Conservation (phyloP, 2,329 filamentous ascomycete genomes). For the Leptographium radiaticola region DNA sequence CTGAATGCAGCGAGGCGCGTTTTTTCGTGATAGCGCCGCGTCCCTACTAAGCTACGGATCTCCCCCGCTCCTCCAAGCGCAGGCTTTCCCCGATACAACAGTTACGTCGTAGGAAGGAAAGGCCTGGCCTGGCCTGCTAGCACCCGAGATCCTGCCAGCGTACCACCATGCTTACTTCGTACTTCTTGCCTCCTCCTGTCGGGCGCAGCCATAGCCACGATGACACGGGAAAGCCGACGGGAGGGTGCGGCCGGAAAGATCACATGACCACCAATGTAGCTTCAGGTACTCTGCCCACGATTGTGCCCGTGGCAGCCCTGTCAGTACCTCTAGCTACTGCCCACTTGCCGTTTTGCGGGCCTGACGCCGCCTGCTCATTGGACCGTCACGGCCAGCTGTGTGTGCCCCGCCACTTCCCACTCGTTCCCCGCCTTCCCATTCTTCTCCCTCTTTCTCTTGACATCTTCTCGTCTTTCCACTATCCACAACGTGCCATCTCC, state of each 20-base stretch:
- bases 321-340: background rate
- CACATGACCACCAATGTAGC: too few species aligned
- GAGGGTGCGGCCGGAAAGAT: too few species aligned
- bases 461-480: background rate
- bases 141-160: too few species aligned
- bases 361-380: conserved; percentile 2
- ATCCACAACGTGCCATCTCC: conserved; percentile 2
- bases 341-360: conserved; percentile 2
- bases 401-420: conserved; percentile 12
- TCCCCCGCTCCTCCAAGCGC: background rate
- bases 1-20: background rate
- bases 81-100: background rate
- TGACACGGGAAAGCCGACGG: too few species aligned
- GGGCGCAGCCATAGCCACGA: too few species aligned
- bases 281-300: too few species aligned
- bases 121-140: too few species aligned
- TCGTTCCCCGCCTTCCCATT: conserved; percentile 7
- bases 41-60: background rate
- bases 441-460: conserved; percentile 3
- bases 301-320: background rate
- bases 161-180: too few species aligned
- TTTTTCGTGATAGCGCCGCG: conserved; percentile 5
- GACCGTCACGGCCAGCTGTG: background rate
- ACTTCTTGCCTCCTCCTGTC: too few species aligned
- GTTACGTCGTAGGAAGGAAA: too few species aligned